A percentile compares a stretch with the other conserved stretches of the same genome.
These are phyloP conservation scores for Trichoderma virens DNA, from an alignment of 495 filamentous ascomycete genomes.

Conservation along the genomic window DNA sequence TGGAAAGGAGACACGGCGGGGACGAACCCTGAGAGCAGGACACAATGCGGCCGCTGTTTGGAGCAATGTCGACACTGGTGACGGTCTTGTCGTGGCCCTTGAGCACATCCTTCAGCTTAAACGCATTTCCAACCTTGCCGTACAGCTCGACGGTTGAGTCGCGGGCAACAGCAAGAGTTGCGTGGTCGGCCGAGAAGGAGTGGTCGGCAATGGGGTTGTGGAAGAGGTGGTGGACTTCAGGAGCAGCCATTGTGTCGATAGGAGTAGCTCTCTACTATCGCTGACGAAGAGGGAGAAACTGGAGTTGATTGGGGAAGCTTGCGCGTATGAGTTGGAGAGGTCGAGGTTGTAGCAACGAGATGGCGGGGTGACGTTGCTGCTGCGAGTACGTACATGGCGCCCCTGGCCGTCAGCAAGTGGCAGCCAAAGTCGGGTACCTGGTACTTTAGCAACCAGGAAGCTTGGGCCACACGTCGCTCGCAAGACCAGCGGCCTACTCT, in stretches of 20 bases:
- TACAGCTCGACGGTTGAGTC: slow-evolving; percentile 92
- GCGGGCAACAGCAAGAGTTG: slow-evolving; percentile 82
- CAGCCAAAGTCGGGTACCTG: background rate
- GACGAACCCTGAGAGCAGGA: slow-evolving; percentile 86
- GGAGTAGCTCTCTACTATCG: slow-evolving; percentile 99
- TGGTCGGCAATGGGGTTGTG: slow-evolving; percentile 95
- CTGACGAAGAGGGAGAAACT: slow-evolving; percentile 16
- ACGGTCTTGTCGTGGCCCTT: slow-evolving; percentile 95
- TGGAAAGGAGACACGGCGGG: background rate
- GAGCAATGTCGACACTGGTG: slow-evolving; percentile 92
- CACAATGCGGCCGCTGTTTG: slow-evolving; percentile 82
- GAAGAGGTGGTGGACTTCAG: slow-evolving; percentile 94
- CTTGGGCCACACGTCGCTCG: background rate
- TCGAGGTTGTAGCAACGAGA: slow-evolving; percentile 3
- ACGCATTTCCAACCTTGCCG: slow-evolving; percentile 60
- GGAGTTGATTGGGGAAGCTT: slow-evolving; percentile 9
- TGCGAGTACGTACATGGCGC: background rate
- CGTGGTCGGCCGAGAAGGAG: slow-evolving; percentile 88
- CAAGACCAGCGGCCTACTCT: background rate
- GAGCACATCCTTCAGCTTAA: slow-evolving; percentile 81
- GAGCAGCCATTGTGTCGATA: slow-evolving; percentile 74
- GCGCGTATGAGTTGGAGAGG: background rate
- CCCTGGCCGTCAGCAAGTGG: background rate
- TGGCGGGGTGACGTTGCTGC: slow-evolving; percentile 10
- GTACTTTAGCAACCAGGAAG: background rate